Base-by-base conservation (phyloP, 2,329 filamentous ascomycete species). In the Pseudogymnoascus sp. region DNA sequence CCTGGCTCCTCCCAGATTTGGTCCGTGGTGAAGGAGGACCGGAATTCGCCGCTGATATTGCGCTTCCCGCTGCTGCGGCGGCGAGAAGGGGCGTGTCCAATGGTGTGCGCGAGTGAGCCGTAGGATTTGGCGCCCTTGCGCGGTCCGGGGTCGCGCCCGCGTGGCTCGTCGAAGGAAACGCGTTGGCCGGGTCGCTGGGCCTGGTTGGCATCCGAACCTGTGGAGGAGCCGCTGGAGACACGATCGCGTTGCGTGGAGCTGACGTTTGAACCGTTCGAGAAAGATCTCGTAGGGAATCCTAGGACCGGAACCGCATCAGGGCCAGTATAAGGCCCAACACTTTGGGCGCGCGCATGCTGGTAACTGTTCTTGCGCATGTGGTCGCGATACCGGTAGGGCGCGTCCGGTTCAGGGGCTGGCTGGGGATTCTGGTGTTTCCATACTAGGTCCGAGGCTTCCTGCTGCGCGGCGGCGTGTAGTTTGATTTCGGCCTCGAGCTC, bases 1-100 rank as follows among this genome's bases (percentile, higher is more conserved):
- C 90, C 85, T 0, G 91, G 90, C 73, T 97, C 93, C 75, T 97
- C 93, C 81, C 92, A 97, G 66, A 97, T 93, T 72, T 90, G 87
- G 73, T 92, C 89, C 36, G 87, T 85, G 1, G 87, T 88, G 73
- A 91, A 92, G 1, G 86, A 83, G 23, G 68, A 66, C 63, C 81
- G 84, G 65, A 87, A 77, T 71, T 89, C 86, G 19, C 87, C 88
- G 72, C 88, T 92, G 71, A 87, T 83, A 68, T 90, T 89, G 66
- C 89, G 83, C 75, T 84, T 87, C 36, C 85, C 80, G 69, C 86
- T 88, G 71, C 85, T 88, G 67, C 86, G 86, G 36, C 83, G 83
- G 43, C 84, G 80, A 23, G 79, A 73, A 54, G 77, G 28, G 43
- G 13, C 51, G 37, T 25, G 57, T 21, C 54, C 54, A 34, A 34